Base-by-base conservation (phyloP, 495 filamentous ascomycete genomes). In the Mycothermus thermophilus region DNA sequence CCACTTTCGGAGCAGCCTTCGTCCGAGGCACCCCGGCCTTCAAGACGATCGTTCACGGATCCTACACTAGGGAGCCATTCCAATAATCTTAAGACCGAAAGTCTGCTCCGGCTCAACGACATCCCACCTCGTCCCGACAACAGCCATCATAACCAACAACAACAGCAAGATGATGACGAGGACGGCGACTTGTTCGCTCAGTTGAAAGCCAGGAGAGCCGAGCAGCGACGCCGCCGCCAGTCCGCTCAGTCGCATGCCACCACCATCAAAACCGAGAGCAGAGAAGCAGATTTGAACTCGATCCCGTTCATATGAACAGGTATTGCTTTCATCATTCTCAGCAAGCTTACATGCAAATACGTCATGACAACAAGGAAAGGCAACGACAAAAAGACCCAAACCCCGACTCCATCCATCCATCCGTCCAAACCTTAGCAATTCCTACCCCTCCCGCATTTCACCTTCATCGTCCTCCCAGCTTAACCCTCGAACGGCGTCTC, bases 401-500 rank as follows among this genome's bases (percentile, higher is more conserved):
- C 20, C 14, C n/a, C 4, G 13, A 4, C 35, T 29, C 32, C 21
- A 3, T n/a, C 11, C 13, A 16, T n/a, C n/a, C n/a, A n/a, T n/a
- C n/a, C n/a, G n/a, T n/a, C n/a, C n/a, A n/a, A n/a, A n/a, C n/a
- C n/a, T n/a, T n/a, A n/a, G n/a, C n/a, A n/a, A n/a, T n/a, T 6
- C 22, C 22, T 6, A 25, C 22, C 11, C 22, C 22, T 25, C 22
- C 22, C 11, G 6, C 22, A 25, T 11, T 25, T 25, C 22, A 25
- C 22, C 11, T 11, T n/a, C n/a, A n/a, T n/a, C n/a, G n/a, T n/a
- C n/a, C n/a, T 16, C 14, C 31, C 25, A 9, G 12, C 5, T 47
- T 23, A 54, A 16, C 41, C 58, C 49, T 72, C 56, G 48, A 69
- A 79, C 0, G 73, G 67, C 9, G 77, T 81, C 63, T 88, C 79